Conservation (phyloP, 1,284 basidiomycete species). For the Papiliotrema flavescens region DNA sequence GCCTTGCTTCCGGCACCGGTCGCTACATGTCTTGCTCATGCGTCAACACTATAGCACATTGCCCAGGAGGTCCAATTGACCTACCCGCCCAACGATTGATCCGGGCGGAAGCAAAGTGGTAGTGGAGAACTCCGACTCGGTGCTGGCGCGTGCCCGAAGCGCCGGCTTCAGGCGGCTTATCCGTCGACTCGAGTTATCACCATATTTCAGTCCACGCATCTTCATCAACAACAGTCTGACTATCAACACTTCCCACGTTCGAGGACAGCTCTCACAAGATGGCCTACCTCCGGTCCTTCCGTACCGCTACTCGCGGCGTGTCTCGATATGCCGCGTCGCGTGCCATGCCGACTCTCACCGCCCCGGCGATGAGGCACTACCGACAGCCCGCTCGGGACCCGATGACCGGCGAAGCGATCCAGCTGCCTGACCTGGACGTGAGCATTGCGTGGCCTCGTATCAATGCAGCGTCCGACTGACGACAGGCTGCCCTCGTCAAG, state of each 20-base stretch:
- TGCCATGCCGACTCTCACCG: neutral
- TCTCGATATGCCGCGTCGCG: neutral
- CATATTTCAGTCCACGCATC: neutral
- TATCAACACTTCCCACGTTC: neutral
- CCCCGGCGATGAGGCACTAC: neutral
- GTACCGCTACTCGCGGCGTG: neutral
- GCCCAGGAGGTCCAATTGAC: too few relatives aligned
- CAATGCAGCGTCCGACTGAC: neutral
- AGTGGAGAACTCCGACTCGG: too few relatives aligned
- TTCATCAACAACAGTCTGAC: neutral
- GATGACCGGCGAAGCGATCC: constrained; percentile 54
- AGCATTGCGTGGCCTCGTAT: constrained; percentile 9
- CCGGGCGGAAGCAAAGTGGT: too few relatives aligned
- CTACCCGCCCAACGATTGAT: too few relatives aligned
- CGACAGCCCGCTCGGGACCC: constrained; percentile 39
- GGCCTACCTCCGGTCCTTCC: neutral
- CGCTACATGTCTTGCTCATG: too few relatives aligned
- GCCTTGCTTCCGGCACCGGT: too few relatives aligned
- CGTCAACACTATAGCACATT: too few relatives aligned
- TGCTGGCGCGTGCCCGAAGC: neutral
- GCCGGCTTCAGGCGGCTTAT: neutral
- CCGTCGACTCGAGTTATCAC: neutral
- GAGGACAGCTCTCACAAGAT: neutral
- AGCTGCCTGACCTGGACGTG: constrained; percentile 53
- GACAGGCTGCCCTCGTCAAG: constrained; percentile 50